These are phyloP conservation scores for Rhodotorula sp. DNA, from an alignment of 1,284 basidiomycete genomes.

Conservation along the genomic window DNA sequence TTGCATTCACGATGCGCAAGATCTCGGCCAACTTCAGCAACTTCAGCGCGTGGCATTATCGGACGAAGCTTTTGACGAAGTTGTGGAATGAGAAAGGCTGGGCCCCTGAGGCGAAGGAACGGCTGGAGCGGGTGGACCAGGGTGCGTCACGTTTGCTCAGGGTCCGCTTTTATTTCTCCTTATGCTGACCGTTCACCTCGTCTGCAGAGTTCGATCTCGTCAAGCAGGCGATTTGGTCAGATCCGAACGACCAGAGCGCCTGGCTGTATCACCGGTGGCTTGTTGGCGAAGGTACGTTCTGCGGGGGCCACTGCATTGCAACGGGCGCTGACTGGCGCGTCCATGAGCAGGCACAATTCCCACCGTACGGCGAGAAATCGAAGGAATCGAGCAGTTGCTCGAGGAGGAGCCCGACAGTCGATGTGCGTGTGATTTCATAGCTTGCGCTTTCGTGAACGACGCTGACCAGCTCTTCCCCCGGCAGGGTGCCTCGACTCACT, in stretches of 20 bases:
- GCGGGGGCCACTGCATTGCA: too few relatives aligned
- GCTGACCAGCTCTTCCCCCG: background rate
- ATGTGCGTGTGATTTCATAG: conserved; percentile 59
- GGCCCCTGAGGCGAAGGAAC: conserved; percentile 50
- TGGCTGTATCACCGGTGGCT: conserved; percentile 99
- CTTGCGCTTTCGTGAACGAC: background rate
- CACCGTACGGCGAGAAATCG: conserved; percentile 73
- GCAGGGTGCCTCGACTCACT: conserved; percentile 90
- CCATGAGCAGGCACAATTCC: conserved; percentile 57
- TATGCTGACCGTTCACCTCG: background rate
- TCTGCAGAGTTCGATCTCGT: conserved; percentile 78
- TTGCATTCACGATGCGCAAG: conserved; percentile 80
- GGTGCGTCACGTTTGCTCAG: conserved; percentile 11
- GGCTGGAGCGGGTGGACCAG: conserved; percentile 27
- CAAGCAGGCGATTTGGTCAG: conserved; percentile 91
- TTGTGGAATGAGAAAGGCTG: conserved; percentile 65
- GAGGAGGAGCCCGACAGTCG: conserved; percentile 89
- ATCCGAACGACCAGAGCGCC: conserved; percentile 91
- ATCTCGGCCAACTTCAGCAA: conserved; percentile 95
- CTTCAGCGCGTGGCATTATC: conserved; percentile 98
- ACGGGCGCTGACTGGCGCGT: background rate
- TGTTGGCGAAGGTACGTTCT: conserved; percentile 50
- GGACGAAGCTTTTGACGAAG: conserved; percentile 73
- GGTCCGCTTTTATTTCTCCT: background rate
- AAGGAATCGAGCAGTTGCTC: conserved; percentile 77